These are phyloP conservation scores for Flagelloscypha sp. DNA, from an alignment of 768 basidiomycete species.

Conservation along the genomic window DNA sequence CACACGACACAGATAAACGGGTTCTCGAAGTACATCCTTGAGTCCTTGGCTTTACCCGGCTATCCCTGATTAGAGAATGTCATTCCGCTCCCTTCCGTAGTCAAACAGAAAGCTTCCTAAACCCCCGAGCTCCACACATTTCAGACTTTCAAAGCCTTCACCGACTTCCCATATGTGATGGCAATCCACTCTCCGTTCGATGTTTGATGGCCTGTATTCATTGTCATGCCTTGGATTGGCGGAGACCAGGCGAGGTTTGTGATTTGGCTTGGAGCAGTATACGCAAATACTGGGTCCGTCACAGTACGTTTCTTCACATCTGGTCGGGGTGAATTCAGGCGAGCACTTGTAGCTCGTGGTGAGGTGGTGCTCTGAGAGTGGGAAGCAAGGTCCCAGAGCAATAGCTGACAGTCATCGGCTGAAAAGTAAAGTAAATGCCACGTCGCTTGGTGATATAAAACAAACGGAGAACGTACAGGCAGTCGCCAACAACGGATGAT, in stretches of 20 bases:
- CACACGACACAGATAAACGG: too few relatives aligned
- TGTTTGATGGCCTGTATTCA: constrained; percentile 67
- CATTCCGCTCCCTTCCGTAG: too few relatives aligned
- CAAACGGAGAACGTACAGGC: constrained; percentile 50
- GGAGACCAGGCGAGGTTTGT: constrained; percentile 89
- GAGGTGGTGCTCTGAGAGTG: constrained; percentile 56
- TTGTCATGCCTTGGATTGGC: constrained; percentile 65
- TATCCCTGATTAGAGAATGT: too few relatives aligned
- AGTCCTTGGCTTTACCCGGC: too few relatives aligned
- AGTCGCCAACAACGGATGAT: constrained; percentile 78
- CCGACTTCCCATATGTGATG: constrained; percentile 71
- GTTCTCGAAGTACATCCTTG: too few relatives aligned
- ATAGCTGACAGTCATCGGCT: constrained; percentile 93
- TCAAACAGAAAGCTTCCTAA: too few relatives aligned
- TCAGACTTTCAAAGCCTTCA: constrained; percentile 69
- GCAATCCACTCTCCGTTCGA: constrained; percentile 82
- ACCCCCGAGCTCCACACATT: constrained; percentile 3
- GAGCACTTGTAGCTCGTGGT: constrained; percentile 61
- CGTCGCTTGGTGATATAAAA: constrained; percentile 3
- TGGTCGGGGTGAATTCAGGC: constrained; percentile 73
- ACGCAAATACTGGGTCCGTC: constrained; percentile 77
- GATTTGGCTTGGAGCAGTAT: constrained; percentile 69
- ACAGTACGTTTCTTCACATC: constrained; percentile 70
- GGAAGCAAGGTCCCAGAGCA: constrained; percentile 82
- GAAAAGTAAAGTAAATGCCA: constrained; percentile 8